phyloP scores from a whole-genome alignment of 2,329 filamentous ascomycete genomes.

The Leptographium flavum region DNA sequence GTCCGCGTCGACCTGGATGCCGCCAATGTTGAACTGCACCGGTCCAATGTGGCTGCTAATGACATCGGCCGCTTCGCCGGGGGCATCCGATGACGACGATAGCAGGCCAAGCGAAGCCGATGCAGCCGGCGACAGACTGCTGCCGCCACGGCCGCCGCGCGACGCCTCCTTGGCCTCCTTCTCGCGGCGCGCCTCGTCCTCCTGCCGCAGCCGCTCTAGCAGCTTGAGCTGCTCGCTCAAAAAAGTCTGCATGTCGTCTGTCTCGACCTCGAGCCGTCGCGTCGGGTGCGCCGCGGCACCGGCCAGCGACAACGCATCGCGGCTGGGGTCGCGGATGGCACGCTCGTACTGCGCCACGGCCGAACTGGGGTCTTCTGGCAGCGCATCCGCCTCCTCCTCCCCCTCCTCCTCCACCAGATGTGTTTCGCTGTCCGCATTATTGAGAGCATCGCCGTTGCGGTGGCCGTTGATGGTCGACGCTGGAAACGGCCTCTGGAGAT shows the following conservation, averaged over 20 bases:
- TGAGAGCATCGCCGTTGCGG: constrained; percentile 12
- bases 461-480: constrained; percentile 13
- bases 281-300: background rate
- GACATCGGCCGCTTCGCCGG: constrained; percentile 23
- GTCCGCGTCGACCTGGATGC: constrained; percentile 89
- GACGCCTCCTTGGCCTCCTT: constrained; percentile 22
- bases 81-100: constrained; percentile 20
- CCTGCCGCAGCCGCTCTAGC: constrained; percentile 50
- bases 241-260: constrained; percentile 66
- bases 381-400: constrained; percentile 3
- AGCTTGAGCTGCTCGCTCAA: constrained; percentile 59
- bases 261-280: constrained; percentile 41
- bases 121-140: constrained; percentile 8
- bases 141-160: constrained; percentile 5
- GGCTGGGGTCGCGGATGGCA: constrained; percentile 61
- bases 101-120: constrained; percentile 18
- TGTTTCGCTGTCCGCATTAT: background rate
- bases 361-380: too few relatives aligned
- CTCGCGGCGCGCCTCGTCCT: constrained; percentile 25
- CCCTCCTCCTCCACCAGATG: background rate
- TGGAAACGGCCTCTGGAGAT: constrained; percentile 50
- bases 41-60: constrained; percentile 74
- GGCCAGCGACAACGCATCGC: constrained; percentile 42
- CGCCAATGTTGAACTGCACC: constrained; percentile 96
- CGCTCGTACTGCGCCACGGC: constrained; percentile 65